Base-by-base conservation (phyloP, 768 basidiomycete species). In the Dioszegia aurantiaca region DNA sequence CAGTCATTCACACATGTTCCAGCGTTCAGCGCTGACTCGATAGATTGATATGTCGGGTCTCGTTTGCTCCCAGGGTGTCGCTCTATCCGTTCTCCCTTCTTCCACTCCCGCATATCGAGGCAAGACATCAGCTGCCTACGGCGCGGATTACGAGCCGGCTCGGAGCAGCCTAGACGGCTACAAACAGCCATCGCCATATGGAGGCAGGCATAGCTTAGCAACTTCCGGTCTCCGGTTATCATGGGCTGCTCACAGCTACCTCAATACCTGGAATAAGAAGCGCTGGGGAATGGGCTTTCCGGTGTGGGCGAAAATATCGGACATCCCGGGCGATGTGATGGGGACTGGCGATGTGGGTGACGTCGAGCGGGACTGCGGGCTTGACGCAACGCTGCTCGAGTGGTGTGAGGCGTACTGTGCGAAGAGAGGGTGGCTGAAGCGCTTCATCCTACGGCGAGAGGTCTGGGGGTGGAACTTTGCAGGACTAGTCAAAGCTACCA, bases 371-470 rank as follows among this genome's bases (percentile, higher is more conserved):
- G 37, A 33, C 3, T 2, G 12, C 0, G 43, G 5, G 58, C 43
- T 30, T n/a, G 21, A 31, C 9, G 31, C 9, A 31, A 12, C 26
- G 12, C 70, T 89, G 41, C 79, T 87, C 30, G 81, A 86, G 58
- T 91, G 89, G 89, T 88, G 88, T 8, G 87, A 90, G 63, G 85
- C 87, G 56, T 90, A 89, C 66, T 89, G 88, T 58, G 80, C 82
- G 24, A 87, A 86, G 66, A 79, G 73, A 8, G 89, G 86, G 65
- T 74, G 81, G 16, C 78, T 90, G 61, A 90, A 90, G 72, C 90
- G 75, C 89, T 91, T 69, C 80, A 82, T 5, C 17, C 87, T 89
- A 61, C 78, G 81, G 23, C 88, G 88, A 79, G 78, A 83, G 4
- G 82, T 83, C 26, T 83, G 84, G 67, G 84, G 84, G n/a, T 85